These are phyloP conservation scores for Leccinum rimulosum DNA, from an alignment of 768 basidiomycete species.

Conservation along the genomic window DNA sequence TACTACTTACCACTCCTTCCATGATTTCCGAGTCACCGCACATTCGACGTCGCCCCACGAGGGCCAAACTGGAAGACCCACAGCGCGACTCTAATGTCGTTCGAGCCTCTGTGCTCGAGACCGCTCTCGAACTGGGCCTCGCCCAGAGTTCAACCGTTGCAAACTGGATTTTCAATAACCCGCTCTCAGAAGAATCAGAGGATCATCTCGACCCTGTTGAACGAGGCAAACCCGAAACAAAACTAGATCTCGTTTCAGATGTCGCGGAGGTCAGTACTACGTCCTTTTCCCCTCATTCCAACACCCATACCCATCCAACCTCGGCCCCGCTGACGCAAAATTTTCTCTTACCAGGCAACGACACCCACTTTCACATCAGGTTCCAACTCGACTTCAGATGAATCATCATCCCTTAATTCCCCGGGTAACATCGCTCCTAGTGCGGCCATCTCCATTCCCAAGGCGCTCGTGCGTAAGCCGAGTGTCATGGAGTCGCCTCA, in stretches of 20 bases:
- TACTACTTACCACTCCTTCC: constrained; percentile 14
- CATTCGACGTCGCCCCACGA: constrained; percentile 30
- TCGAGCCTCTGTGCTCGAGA: constrained; percentile 73
- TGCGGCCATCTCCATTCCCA: constrained; percentile 15
- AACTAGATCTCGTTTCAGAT: constrained; percentile 15
- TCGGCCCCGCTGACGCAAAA: constrained; percentile 11
- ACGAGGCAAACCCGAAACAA: not conserved
- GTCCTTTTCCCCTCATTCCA: not conserved
- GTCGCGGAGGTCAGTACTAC: constrained; percentile 30
- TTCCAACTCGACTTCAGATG: constrained; percentile 43
- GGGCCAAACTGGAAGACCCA: constrained; percentile 8
- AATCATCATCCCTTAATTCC: constrained; percentile 35
- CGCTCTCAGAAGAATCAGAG: constrained; percentile 56
- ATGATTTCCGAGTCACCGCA: constrained; percentile 24
- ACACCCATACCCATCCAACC: not conserved
- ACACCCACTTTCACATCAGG: constrained; percentile 39
- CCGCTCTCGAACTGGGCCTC: constrained; percentile 65
- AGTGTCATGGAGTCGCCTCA: constrained; percentile 30
- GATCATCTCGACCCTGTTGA: constrained; percentile 26
- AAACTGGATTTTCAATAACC: constrained; percentile 70
- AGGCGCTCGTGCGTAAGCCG: constrained; percentile 27
- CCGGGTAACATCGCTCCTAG: constrained; percentile 18
- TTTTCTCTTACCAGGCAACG: constrained; percentile 15
- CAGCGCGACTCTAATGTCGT: constrained; percentile 55
- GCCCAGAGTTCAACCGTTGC: constrained; percentile 57